Evolutionary conservation across 345 rosid genomes (phyloP).

Genomic region (Theobroma cacao): DNA sequence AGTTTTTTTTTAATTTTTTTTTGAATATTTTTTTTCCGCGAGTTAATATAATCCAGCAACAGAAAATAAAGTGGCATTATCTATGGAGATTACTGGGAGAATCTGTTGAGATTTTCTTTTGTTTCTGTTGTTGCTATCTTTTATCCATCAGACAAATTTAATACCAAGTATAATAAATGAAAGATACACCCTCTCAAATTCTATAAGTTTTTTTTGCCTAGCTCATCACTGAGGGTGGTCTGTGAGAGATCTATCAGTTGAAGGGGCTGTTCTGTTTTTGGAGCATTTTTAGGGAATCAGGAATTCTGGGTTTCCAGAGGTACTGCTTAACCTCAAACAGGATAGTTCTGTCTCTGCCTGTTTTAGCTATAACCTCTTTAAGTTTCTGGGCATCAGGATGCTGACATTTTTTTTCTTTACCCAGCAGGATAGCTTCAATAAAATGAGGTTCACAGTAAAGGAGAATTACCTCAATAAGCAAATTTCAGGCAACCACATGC

Average conservation of each 20-base stretch:
- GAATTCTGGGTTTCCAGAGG: conserved; percentile 5
- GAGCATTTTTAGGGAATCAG: neutral
- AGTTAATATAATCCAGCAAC: conserved; percentile 21
- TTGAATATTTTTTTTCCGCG: neutral
- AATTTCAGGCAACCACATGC: neutral
- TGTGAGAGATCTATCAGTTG: conserved; percentile 20
- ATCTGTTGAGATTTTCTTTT: conserved; percentile 33
- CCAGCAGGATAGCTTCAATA: conserved; percentile 1
- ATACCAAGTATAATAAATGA: neutral
- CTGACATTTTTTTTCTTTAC: neutral
- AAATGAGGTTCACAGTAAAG: conserved; percentile 11
- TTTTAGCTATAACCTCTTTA: neutral
- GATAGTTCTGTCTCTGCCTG: neutral
- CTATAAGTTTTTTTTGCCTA: neutral
- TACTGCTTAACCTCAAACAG: conserved; percentile 13
- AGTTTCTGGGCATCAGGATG: neutral
- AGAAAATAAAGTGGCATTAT: conserved; percentile 42
- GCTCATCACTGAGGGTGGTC: neutral
- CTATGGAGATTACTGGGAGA: conserved; percentile 29
- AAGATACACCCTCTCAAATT: neutral
- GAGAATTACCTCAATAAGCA: conserved; percentile 7
- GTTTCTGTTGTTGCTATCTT: conserved; percentile 10
- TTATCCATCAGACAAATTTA: conserved; percentile 1
- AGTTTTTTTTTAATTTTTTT: neutral
- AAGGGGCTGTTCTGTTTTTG: neutral